A percentile compares a stretch with the other conserved stretches of the same genome.
Conservation (phyloP, 148 eudicot genomes). For the Mesembryanthemum crystallinum region DNA sequence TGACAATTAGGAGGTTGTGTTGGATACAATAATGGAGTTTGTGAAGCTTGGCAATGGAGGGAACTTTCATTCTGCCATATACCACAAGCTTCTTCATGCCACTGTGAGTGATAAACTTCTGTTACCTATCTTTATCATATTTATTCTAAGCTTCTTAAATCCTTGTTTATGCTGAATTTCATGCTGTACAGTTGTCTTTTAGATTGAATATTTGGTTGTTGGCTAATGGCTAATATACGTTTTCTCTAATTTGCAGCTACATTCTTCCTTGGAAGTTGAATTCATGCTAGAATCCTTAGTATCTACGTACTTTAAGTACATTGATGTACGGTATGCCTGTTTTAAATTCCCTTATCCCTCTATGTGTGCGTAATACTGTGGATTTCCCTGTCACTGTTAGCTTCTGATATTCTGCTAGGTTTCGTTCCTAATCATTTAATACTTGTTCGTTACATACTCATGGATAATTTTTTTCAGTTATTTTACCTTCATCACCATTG, state of each 20-base stretch:
- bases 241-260: conserved; percentile 45
- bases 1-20: conserved; percentile 60
- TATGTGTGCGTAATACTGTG: too few relatives aligned
- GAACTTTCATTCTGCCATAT: conserved; percentile 62
- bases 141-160: not conserved
- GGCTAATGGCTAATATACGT: conserved; percentile 5
- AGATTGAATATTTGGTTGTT: not conserved
- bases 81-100: conserved; percentile 58
- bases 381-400: too few relatives aligned
- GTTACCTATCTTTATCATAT: not conserved
- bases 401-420: not conserved
- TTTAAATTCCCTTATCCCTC: conserved; percentile 10
- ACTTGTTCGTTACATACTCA: conserved; percentile 3
- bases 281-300: conserved; percentile 54
- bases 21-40: conserved; percentile 86
- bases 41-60: conserved; percentile 80
- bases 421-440: not conserved
- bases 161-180: not conserved
- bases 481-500: conserved; percentile 61
- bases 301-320: conserved; percentile 71
- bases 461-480: conserved; percentile 40
- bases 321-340: conserved; percentile 76
- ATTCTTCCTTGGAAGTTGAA: conserved; percentile 45
- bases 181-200: not conserved
- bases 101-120: conserved; percentile 48